Base-by-base conservation (phyloP, 768 basidiomycete genomes). In the Rhizopogon vulgaris region DNA sequence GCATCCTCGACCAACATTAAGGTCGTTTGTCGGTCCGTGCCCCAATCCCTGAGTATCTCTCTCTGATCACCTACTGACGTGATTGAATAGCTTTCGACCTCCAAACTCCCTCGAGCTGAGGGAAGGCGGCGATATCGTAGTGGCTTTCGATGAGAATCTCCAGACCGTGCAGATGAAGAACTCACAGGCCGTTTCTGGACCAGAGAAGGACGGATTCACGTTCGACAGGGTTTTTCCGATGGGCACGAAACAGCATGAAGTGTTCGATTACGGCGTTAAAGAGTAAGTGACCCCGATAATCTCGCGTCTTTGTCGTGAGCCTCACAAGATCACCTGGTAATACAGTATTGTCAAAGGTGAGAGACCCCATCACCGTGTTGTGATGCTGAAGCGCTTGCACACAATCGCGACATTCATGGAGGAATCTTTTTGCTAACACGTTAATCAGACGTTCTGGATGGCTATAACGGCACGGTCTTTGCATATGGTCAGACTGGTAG, bases 231-330 rank as follows among this genome's bases (percentile, higher is more conserved):
- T 95, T 18, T 99, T 99, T 68, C 87, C 92, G 51, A 92, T 94
- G 77, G 82, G 78, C 38, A 91, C 94, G 40, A 79, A 83, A 68
- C 96, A 99, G 68, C 73, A 83, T 49, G 93, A 97, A 69, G 93
- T 99, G 42, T 99, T 97, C 66, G 94, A 98, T 69, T 99, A 96
- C 68, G 96, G 96, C 49, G 91, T 99, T 38, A 95, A 94, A 70
- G 95, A 94, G 90, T 92, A 64, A 71, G 90, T 78, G 18, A 52
- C 45, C 30, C 34, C 42, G 38, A 41, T 8, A 42, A n/a, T 41
- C 40, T 41, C 55, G 42, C 41, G 42, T 49, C 45, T 41, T 6
- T 32, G 49, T 52, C 27, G 52, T 42, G 28, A 9, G 56, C 48
- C 58, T 64, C 51, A 63, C 56, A 52, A 52, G 57, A 37, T 52